Evolutionary conservation across 768 basidiomycete species (phyloP), one percentile per base, ranked within the genome.

Genomic region (Pleurotus citrinopileatus): DNA sequence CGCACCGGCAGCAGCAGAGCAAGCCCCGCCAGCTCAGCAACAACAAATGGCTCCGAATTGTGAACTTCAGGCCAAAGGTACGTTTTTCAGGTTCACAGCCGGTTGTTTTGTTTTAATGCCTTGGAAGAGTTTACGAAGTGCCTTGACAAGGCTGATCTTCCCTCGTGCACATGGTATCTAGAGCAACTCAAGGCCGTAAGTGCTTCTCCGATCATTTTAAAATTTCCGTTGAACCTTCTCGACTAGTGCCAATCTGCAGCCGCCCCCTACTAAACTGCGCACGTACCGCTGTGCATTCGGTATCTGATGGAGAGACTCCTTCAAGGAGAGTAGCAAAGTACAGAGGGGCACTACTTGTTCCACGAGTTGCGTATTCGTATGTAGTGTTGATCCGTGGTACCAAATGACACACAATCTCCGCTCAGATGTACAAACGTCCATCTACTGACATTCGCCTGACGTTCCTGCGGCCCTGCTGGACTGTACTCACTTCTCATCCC

Each of bases 181-280:
- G 90, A 94, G 61, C 89, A 92, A 64, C 79, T 93, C 46, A 94
- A 94, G 71, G 87, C 88, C 52, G 90, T 92, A 68, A 64, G 90
- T 81, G 0, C 22, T 52, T 52, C 19, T 42, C 0, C 1, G 50
- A 19, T 34, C 27, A 12, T 17, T 0, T 8, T 8, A 37, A 37
- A 32, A 28, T 60, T 54, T 57, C 57, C 54, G 36, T 32, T 59
- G 26, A 60, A 3, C 40, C 12, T 45, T 53, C 42, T 32, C 13
- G 12, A 26, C 32, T 34, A 90, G 87, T 91, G 88, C 72, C 87
- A 90, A 70, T 83, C 85, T 55, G 86, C 87, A 28, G 88, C 87
- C 52, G 75, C 83, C 19, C 82, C 75, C 25, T 84, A 80, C 63
- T 77, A 71, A 60, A 20, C 32, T 32, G 32, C 19, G 34, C 28